Evolutionary conservation across 108 stramenopile species (phyloP), one percentile per base, ranked within the genome.

Genomic region (Conticribra guillardii): DNA sequence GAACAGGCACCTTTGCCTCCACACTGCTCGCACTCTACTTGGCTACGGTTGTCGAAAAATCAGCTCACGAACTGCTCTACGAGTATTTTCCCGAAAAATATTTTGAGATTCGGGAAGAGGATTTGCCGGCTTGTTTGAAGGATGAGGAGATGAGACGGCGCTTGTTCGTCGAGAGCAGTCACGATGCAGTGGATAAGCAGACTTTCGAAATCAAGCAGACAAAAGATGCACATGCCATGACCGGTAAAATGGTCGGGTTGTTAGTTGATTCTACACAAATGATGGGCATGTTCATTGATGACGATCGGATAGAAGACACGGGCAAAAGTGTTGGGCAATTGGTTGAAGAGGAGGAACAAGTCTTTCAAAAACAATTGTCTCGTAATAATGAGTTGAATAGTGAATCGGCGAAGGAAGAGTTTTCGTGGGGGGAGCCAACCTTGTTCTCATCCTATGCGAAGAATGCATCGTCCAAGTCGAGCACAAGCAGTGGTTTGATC

Each of bases 81-180:
- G 64, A 74, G 37, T 59, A 74, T 33, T 74, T 64, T 58, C 73
- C 73, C 24, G 54, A 74, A 31, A 32, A 30, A 56, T 74, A 74
- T 52, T 60, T 17, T 21, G n/a, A 31, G 16, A 34, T 74, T 1
- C 62, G 32, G 2, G 63, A 56, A 2, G 73, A 74, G 17, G 63
- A 64, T 37, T 52, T 74, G 30, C 73, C 73, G 1, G 17, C 2
- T 5, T 58, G 63, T 52, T 37, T 74, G 45, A 64, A 51, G 26
- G 47, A 65, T n/a, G 52, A 51, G n/a, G 73, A 64, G 29, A 49
- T 74, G 57, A 58, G 15, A 19, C 28, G 64, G 17, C 51, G 71
- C 16, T 3, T 53, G n/a, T 55, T 60, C 59, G 73, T 61, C 9
- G 50, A 47, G 54, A 30, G 64, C 21, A 21, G 44, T 51, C 56